phyloP scores from a whole-genome alignment of 306 rosid species.

The Mimosa bimucronata region DNA sequence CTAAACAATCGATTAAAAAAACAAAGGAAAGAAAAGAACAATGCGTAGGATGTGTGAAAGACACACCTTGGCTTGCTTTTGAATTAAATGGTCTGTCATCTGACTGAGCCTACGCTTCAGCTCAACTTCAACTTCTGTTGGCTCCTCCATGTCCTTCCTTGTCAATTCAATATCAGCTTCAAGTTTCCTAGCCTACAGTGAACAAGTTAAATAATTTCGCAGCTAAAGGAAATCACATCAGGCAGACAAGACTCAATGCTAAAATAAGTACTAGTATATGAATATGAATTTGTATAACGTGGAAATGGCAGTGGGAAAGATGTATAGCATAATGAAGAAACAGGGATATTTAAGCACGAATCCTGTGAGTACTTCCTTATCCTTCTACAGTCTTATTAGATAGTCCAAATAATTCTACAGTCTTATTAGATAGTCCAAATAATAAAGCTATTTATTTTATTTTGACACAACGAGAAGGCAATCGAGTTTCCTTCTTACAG shows the following conservation, averaged over 20 bases:
- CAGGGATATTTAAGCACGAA: constrained; percentile 18
- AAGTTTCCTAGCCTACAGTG: constrained; percentile 70
- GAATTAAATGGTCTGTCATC: constrained; percentile 98
- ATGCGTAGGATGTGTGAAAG: constrained; percentile 30
- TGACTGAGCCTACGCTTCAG: constrained; percentile 86
- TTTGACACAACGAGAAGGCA: background rate
- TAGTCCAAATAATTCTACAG: constrained; percentile 12
- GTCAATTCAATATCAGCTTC: constrained; percentile 77
- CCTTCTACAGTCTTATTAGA: constrained; percentile 5
- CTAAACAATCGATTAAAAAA: background rate
- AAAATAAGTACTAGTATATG: background rate
- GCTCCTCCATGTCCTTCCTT: constrained; percentile 90
- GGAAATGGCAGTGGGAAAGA: constrained; percentile 8
- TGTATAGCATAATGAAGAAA: constrained; percentile 15
- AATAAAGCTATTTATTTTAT: constrained; percentile 11
- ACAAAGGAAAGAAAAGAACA: background rate
- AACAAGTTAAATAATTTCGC: constrained; percentile 26
- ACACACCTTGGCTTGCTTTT: constrained; percentile 89
- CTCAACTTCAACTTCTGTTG: constrained; percentile 87
- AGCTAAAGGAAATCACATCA: background rate
- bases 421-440: background rate
- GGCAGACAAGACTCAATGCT: constrained; percentile 16
- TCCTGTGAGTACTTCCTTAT: constrained; percentile 15
- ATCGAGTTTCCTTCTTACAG: constrained; percentile 4
- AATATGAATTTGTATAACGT: constrained; percentile 8